Base-by-base conservation (phyloP, 1,284 basidiomycete species). In the Ceratobasidium sp. region DNA sequence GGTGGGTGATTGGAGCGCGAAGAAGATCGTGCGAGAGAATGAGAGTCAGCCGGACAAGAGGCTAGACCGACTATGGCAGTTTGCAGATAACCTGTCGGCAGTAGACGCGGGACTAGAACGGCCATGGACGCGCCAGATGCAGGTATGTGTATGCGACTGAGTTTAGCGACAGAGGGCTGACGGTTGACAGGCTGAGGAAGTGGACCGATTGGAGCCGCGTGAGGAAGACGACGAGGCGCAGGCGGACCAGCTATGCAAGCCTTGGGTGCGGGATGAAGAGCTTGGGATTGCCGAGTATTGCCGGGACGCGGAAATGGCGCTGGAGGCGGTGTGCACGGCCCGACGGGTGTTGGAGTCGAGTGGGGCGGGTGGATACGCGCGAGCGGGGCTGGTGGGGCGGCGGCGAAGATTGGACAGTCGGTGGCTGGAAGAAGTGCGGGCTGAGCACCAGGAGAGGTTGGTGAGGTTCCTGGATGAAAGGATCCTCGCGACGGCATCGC, bases 141-240 rank as follows among this genome's bases (percentile, higher is more conserved):
- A 88, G 85, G 91, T 92, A 82, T 68, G 55, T 72, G 63, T 72
- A 55, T 77, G 76, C 76, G 66, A 55, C 18, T 49, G 58, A 39
- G 66, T n/a, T 12, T 69, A 39, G 69, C 55, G 46, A 60, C 53
- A 71, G 69, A 53, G 53, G 61, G 58, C 71, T 67, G 39, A 66
- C 73, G 84, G 82, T 80, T 44, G 39, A 67, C 79, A 89, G 88
- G 82, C 83, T 13, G 58, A 80, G 42, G 84, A 87, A n/a, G 83
- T 85, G 33, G 86, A 87, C 80, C 82, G 84, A 23, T 83, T 84
- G 66, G 80, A n/a, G n/a, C n/a, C 66, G 9, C 81, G 83, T 20
- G 86, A 87, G 9, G 82, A 83, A 0, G 92, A 94, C 83, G 93
- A 93, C 81, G 90, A 91, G 83, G 82, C 89, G 23, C 42, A 26